Evolutionary conservation across 441 rosid genomes (phyloP).

Genomic region (Capsella rubella): DNA sequence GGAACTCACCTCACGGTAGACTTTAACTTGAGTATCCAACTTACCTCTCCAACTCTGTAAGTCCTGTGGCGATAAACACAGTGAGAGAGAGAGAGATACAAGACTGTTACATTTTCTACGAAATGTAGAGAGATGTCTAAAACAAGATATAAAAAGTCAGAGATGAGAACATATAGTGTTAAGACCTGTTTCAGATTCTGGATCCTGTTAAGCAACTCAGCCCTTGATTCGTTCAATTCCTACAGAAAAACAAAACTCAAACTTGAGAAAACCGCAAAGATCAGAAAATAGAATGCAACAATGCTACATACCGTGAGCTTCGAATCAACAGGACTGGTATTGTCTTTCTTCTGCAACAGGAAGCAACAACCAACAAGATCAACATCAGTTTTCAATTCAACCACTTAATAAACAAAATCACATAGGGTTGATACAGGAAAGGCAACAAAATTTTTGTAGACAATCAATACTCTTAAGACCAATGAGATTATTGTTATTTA

Average conservation of each 20-base stretch:
- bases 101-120: background rate
- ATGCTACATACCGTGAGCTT: conserved; percentile 62
- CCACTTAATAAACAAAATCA: background rate
- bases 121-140: background rate
- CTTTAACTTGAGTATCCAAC: conserved; percentile 87
- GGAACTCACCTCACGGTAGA: conserved; percentile 73
- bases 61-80: conserved; percentile 60
- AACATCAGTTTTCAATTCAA: background rate
- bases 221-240: conserved; percentile 90
- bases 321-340: conserved; percentile 58
- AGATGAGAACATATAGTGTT: conserved; percentile 9
- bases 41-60: conserved; percentile 95
- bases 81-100: background rate
- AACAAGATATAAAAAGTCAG: background rate
- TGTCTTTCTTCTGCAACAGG: conserved; percentile 75
- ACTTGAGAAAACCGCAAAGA: conserved; percentile 1
- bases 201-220: conserved; percentile 77
- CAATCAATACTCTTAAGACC: conserved; percentile 13
- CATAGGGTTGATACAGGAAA: background rate
- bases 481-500: background rate
- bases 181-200: conserved; percentile 91
- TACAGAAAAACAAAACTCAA: conserved; percentile 31
- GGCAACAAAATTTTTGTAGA: background rate
- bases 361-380: conserved; percentile 18
- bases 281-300: background rate